Evolutionary conservation across 169 alveolate genomes (phyloP), one percentile per base, ranked within the genome.

Genomic region (Amoebophrya sp.): DNA sequence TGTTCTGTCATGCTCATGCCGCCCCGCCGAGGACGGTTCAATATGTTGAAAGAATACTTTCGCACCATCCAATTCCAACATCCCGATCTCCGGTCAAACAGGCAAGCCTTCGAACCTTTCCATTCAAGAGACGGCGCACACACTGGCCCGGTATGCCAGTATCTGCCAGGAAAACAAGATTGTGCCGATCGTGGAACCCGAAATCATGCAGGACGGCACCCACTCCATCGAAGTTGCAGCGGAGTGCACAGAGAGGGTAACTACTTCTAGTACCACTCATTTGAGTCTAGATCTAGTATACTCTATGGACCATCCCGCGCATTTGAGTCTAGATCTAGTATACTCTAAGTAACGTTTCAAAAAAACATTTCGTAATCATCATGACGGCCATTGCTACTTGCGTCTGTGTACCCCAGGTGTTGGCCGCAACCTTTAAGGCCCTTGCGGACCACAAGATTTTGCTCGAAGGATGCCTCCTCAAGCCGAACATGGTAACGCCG

Each of bases 131-230:
- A 97, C 98, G 69, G 99, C 99, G 23, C 98, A 97, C 96, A 97
- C 98, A 78, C 95, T 99, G 92, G 99, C 99, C 41, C 97, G 99
- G 94, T 99, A 98, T 93, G 99, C 99, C 42, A 93, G 99, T 69
- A 98, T 98, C 90, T 98, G 99, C 94, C 99, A 99, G 95, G 98
- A 96, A 89, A 97, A 98, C 93, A 98, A 99, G 38, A 94, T 99
- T 70, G 99, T 98, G 34, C 99, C 99, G 58, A 98, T 99, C 34
- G 99, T 99, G 48, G 99, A 99, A 94, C 99, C 99, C 69, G 99
- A 98, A 95, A 96, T 98, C 88, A 94, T 98, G 89, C 95, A 97
- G 42, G 99, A 98, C 93, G 99, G 99, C 13, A 93, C 94, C 89
- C 99, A 98, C 94, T 92, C 96, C 88, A 97, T 98, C 91, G 99